Evolutionary conservation across 345 rosid genomes (phyloP), one percentile per base, ranked within the genome.

Genomic region (Orychophragmus violaceus): DNA sequence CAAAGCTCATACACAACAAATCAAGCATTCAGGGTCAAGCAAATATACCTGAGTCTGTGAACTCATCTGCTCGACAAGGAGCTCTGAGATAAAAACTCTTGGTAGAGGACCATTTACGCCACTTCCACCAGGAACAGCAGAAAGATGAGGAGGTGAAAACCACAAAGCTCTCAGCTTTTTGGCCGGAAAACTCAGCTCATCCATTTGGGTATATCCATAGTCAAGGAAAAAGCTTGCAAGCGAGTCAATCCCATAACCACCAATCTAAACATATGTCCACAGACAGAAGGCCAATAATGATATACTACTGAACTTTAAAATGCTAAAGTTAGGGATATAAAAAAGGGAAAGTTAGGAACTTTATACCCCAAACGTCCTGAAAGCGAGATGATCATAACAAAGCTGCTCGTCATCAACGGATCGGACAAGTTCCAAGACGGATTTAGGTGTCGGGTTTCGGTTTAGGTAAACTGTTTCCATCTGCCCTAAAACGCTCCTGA

Each of bases 341-440:
- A 12, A 25, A 21, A 16, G 45, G 4, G 7, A 45, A n/a, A 2
- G 1, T 4, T 2, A 36, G 22, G 29, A 27, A 39, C 61, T 14
- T 24, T 35, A 37, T 82, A 93, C 97, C 85, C 98, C 97, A 5
- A 93, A 90, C 0, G 98, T 90, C 76, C 98, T 81, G 81, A 87
- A 93, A 16, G 98, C 98, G 27, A 93, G 51, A 77, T 90, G 97
- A 79, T 93, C 98, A 68, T 93, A 88, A 78, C 90, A 86, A 72
- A 93, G 80, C 23, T 36, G 80, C 2, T 79, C 78, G 4, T 70
- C 77, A 6, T 82, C 88, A 66, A 79, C 75, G 9, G 90, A 78
- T 33, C 39, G 55, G 11, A 93, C 98, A 24, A 85, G 82, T 61
- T 90, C 84, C 75, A 90, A 68, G 12, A 86, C 79, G n/a, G 96